phyloP scores from a whole-genome alignment of 768 basidiomycete genomes.

The Auricularia sp. region DNA sequence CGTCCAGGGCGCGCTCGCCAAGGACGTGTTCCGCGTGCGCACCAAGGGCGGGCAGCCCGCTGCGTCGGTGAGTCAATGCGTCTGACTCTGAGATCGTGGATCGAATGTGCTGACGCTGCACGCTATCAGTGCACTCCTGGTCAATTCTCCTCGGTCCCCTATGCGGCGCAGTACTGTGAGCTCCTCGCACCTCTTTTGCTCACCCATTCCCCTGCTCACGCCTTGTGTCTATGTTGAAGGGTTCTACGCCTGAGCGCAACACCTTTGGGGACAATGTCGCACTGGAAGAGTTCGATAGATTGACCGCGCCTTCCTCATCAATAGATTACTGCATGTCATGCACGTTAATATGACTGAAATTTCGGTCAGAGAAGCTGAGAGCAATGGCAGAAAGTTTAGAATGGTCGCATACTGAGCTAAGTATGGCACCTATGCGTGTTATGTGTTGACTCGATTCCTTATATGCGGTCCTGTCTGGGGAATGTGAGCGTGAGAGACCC shows the following conservation, averaged over 20 bases:
- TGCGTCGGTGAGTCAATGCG: conserved; percentile 1
- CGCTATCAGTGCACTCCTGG: background rate
- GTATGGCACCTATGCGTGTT: no score
- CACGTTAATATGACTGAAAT: no score
- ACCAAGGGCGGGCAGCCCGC: conserved; percentile 22
- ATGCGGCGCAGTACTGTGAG: background rate
- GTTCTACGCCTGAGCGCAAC: background rate
- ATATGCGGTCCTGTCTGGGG: no score
- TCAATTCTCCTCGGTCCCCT: background rate
- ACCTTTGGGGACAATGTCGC: no score
- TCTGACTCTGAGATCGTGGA: background rate
- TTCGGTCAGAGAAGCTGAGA: no score
- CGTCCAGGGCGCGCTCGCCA: conserved; percentile 34
- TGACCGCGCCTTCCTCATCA: no score
- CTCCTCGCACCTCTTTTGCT: background rate
- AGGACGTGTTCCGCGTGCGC: conserved; percentile 17
- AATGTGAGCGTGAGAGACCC: no score
- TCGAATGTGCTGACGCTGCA: background rate
- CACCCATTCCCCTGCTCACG: background rate
- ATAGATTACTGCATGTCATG: no score
- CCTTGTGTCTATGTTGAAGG: background rate
- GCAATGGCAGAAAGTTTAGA: no score
- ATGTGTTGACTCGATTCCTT: no score
- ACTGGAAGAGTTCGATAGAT: no score
- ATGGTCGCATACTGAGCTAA: no score